These are phyloP conservation scores for Lactifluus pinguis DNA, from an alignment of 768 basidiomycete genomes.

Conservation along the genomic window DNA sequence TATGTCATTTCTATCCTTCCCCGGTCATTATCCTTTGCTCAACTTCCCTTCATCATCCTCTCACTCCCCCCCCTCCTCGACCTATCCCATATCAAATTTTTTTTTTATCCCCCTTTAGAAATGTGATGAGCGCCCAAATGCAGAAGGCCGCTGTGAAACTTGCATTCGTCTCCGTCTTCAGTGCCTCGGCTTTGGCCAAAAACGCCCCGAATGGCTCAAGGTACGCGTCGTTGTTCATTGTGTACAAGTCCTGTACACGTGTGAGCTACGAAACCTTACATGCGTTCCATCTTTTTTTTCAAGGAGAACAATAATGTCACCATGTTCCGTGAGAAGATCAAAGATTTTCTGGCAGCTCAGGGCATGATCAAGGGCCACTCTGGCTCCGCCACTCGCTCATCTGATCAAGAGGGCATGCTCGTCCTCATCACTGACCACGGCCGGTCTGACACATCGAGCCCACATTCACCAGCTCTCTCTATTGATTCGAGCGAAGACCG, in stretches of 20 bases:
- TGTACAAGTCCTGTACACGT: neutral
- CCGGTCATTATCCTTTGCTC: constrained; percentile 12
- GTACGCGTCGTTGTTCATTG: constrained; percentile 35
- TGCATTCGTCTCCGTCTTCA: constrained; percentile 75
- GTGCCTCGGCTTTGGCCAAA: constrained; percentile 78
- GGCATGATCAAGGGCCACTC: constrained; percentile 89
- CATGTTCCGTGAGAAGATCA: constrained; percentile 69
- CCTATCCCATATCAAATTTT: neutral
- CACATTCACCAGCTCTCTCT: constrained; percentile 41
- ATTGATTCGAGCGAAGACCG: constrained; percentile 35
- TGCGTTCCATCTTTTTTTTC: neutral
- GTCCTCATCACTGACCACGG: constrained; percentile 36
- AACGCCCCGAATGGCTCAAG: constrained; percentile 79
- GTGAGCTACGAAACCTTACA: neutral
- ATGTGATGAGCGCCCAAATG: constrained; percentile 69
- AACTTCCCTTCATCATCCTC: neutral
- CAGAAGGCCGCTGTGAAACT: constrained; percentile 58
- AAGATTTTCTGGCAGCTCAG: constrained; percentile 66
- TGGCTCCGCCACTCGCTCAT: constrained; percentile 50
- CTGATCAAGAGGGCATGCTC: constrained; percentile 50
- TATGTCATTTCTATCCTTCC: constrained; percentile 25
- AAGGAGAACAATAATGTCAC: constrained; percentile 65
- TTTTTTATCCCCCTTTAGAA: constrained; percentile 38
- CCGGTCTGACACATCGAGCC: constrained; percentile 26
- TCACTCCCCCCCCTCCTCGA: constrained; percentile 9